Base-by-base conservation (phyloP, 768 basidiomycete species). In the Auriculariales sp. region DNA sequence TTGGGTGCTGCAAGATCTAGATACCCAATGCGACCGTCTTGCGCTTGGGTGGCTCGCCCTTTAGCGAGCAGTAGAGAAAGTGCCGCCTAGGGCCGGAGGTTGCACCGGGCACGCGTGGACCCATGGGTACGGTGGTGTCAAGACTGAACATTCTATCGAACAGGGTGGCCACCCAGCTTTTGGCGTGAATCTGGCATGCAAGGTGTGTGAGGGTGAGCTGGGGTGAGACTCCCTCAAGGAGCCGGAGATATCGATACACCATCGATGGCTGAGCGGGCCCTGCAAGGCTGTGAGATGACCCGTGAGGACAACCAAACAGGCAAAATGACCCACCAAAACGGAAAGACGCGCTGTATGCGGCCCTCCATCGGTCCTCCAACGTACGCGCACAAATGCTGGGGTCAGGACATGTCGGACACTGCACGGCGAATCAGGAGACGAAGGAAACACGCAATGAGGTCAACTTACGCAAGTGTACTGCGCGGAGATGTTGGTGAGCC, bases 351-450 rank as follows among this genome's bases (percentile, higher is more conserved):
- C 81, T 74, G 58, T 92, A 92, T 0, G 88, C 90, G 58, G 88
- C 86, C 34, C 79, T 70, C 90, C 91, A 97, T 61, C 93, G 94
- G 53, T 97, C 92, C 56, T 94, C 91, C 6, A 95, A 72, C 3
- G 86, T 65, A 11, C 81, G 77, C 15, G 92, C 93, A 60, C 92
- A 97, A 15, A 63, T 72, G 0, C 71, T 36, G 4, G 88, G 66
- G 54, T 97, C 92, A 9, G 87, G 87, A 61, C 92, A 97, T 5
- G 87, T 80, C 2, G 74, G 61, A 53, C 88, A 89, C 90, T 93
- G 58, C 14, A 15, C 17, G 17, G 14, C 48, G 35, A 34, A 42
- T 33, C 4, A 50, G 49, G 35, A 48, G 22, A 17, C 28, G 42
- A 47, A 31, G 31, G 12, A 4, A 32, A 36, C 47, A 32, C 7